These are phyloP conservation scores for Plasmodium yoelii DNA, from an alignment of 169 alveolate species.

Conservation along the genomic window DNA sequence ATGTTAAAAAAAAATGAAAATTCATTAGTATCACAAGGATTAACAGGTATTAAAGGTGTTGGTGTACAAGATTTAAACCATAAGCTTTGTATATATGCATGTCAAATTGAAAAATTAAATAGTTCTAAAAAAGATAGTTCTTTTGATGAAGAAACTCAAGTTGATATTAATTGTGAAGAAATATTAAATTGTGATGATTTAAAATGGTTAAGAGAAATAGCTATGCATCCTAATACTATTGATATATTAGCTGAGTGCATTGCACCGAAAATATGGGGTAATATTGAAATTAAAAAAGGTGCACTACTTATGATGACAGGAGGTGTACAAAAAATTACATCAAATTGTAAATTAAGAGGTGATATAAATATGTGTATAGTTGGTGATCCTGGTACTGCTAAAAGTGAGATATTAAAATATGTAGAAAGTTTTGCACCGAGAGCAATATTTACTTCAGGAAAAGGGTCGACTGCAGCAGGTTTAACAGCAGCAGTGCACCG, in stretches of 20 bases:
- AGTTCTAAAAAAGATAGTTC: constrained; percentile 77
- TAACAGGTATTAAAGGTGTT: constrained; percentile 95
- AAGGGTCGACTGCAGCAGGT: constrained; percentile 98
- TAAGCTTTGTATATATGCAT: constrained; percentile 92
- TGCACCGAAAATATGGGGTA: constrained; percentile 97
- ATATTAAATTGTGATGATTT: constrained; percentile 81
- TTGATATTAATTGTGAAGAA: constrained; percentile 82
- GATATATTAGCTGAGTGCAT: constrained; percentile 92
- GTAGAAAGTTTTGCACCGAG: constrained; percentile 94
- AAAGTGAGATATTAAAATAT: constrained; percentile 95
- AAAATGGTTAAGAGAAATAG: constrained; percentile 85
- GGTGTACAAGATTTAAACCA: constrained; percentile 95
- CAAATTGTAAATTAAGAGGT: constrained; percentile 95
- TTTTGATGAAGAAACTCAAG: constrained; percentile 77
- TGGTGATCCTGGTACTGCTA: constrained; percentile 99
- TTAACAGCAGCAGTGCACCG: constrained; percentile 97
- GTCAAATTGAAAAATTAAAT: constrained; percentile 82
- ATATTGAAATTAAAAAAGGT: constrained; percentile 97
- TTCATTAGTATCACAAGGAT: constrained; percentile 84
- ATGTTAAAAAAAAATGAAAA: constrained; percentile 81
- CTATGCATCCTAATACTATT: constrained; percentile 85
- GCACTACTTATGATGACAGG: constrained; percentile 96
- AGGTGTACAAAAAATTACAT: constrained; percentile 96
- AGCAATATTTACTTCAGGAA: constrained; percentile 96
- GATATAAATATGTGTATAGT: constrained; percentile 96